Base-by-base conservation (phyloP, 495 filamentous ascomycete genomes). In the Podospora appendiculata region DNA sequence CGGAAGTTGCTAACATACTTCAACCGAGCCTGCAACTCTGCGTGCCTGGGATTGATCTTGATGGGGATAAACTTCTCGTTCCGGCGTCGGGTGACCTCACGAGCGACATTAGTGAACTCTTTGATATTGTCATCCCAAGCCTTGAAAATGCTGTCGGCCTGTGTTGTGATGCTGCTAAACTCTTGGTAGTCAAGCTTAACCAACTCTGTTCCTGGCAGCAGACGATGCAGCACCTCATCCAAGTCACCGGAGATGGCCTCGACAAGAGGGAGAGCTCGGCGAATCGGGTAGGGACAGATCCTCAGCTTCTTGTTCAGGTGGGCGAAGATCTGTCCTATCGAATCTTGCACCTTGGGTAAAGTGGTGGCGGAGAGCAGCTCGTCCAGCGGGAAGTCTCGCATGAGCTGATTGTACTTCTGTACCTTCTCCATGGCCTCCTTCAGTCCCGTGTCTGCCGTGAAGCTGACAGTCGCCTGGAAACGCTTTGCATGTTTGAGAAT, bases 1-100 rank as follows among this genome's bases (percentile, higher is more conserved):
- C 93, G 81, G 75, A 99, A 99, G 16, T 85, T 93, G 60, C 83
- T 82, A 60, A 99, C 90, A 64, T 99, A 97, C 61, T 87, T 88
- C 50, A 99, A 64, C 36, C 93, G 83, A 48, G 93, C 87, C 62
- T 95, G 89, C 49, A 90, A 87, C 67, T 89, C 85, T 32, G 77
- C 80, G 64, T 97, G 94, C 45, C 87, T 84, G 14, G 90, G 82
- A 47, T 71, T 73, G 61, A 99, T 89, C 68, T 97, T 97, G 72
- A 99, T 96, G 7, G 92, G 91, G 55, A 99, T 97, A 69, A 97
- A 97, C 59, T 90, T 93, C 68, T 97, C 93, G 56, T 91, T 90
- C 50, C 91, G 82, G 53, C 89, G 86, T 51, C 90, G 80, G 12
- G 88, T 95, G 8, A 92, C 88, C 53, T 97, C 94, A 61, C 93